Base-by-base conservation (phyloP, 345 rosid genomes). In the Rhizophora mangle region DNA sequence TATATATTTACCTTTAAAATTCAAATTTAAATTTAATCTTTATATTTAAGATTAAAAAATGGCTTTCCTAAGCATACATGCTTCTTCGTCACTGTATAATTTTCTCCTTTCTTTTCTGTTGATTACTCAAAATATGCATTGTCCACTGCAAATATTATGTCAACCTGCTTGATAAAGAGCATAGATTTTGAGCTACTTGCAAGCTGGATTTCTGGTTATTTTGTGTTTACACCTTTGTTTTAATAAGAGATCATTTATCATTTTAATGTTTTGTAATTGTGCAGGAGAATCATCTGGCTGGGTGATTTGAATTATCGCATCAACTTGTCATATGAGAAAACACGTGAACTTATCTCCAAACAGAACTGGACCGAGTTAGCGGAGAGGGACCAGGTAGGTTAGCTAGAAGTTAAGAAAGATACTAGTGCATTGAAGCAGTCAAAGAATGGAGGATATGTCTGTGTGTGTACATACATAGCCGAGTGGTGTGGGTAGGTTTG, bases 231-330 rank as follows among this genome's bases (percentile, higher is more conserved):
- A 8, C 18, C 15, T 37, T 39, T 61, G 15, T 52, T 19, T 36
- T 31, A 31, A 31, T 34, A 22, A 36, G 59, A 32, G n/a, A 22
- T 59, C 7, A 64, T 62, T 75, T 53, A 71, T 53, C 15, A 16
- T 57, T 54, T 24, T n/a, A 30, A 43, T 30, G 13, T 49, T 39
- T 26, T 20, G 20, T 13, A 0, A 51, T 65, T 70, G 62, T 82
- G 82, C 92, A 95, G 99, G 60, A 80, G 83, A 82, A 81, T 95
- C 59, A 82, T 95, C 43, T 95, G 97, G 99, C 74, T 94, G 63
- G 99, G 99, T 24, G 99, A 94, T 81, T 82, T 94, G 72, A 94
- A 94, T 76, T 94, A 91, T 73, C 86, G 99, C 19, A 83, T 94
- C 74, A 91, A 86, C 77, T 64, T 86, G 80, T 78, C 95, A 2